Evolutionary conservation across 805 yeast species (phyloP), one percentile per base, ranked within the genome.

Genomic region (Torulaspora delbrueckii): DNA sequence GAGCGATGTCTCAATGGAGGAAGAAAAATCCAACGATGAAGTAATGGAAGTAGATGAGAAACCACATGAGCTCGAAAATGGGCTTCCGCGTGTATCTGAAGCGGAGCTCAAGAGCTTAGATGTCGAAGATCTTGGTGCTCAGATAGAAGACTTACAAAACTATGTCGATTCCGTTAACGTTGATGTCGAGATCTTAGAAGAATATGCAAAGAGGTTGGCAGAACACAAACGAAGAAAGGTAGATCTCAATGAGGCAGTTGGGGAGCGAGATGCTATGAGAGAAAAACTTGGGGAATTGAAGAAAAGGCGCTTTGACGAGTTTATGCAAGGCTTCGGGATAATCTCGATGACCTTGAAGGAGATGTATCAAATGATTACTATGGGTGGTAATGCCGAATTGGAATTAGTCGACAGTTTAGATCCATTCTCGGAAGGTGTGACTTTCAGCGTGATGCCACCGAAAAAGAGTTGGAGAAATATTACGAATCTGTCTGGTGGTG

Each of bases 381-480:
- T 91, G 95, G 99, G 99, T 23, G 99, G 99, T 27, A 93, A 91
- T 70, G 99, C 99, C 0, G 99, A 93, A 64, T 73, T 93, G 28
- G 99, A 93, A 64, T 74, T 91, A 37, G 97, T 89, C 14, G 99
- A 93, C 61, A 84, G 95, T 50, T 75, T 91, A 61, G 98, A 93
- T 67, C 99, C 99, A n/a, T 93, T 93, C 59, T 81, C 96, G 1
- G 99, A 93, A 68, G 99, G 99, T 26, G 90, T 93, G 31, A 70
- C 90, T 34, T 93, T 93, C 66, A 86, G 96, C 65, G 99, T 93
- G 5, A 93, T 93, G 99, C 99, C 99, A 1, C 99, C 99, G 0
- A 91, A 89, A 69, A 93, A 93, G 65, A 83, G 95, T 31, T 93
- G 99, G 99, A 85, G 86, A 61, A 93, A 93, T 58, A 93, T 93